Evolutionary conservation across 345 rosid genomes (phyloP).

Genomic region (Litchi chinensis): DNA sequence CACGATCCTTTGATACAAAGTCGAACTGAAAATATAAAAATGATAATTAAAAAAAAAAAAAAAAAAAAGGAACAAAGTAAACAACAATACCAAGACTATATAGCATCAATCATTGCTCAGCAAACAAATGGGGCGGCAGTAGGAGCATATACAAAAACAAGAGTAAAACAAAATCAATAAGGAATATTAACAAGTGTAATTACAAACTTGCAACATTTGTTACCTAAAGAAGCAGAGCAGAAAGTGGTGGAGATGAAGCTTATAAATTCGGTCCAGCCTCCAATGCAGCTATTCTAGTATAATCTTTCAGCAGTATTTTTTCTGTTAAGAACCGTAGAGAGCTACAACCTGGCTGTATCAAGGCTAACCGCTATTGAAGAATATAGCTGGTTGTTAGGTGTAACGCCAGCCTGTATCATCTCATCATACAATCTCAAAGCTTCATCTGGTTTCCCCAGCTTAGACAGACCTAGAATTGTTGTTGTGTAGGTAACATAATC

Average conservation of each 20-base stretch:
- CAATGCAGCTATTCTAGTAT: not conserved
- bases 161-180: not conserved
- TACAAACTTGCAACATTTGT: too few species aligned
- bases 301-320: not conserved
- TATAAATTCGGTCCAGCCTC: not conserved
- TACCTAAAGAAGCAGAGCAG: not conserved
- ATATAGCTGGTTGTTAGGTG: constrained; percentile 66
- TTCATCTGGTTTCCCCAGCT: constrained; percentile 76
- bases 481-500: constrained; percentile 58
- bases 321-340: not conserved
- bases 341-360: constrained; percentile 35
- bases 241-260: not conserved
- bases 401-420: constrained; percentile 56
- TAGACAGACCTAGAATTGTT: constrained; percentile 68
- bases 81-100: too few species aligned
- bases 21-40: too few species aligned
- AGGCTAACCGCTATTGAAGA: constrained; percentile 60
- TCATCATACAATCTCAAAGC: constrained; percentile 70
- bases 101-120: too few species aligned
- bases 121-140: too few species aligned
- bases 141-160: too few species aligned
- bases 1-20: too few species aligned
- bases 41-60: too few species aligned
- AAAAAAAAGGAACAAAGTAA: too few species aligned
- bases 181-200: too few species aligned